phyloP scores from a whole-genome alignment of 208 protist species.

The Crithidia acanthocephali region DNA sequence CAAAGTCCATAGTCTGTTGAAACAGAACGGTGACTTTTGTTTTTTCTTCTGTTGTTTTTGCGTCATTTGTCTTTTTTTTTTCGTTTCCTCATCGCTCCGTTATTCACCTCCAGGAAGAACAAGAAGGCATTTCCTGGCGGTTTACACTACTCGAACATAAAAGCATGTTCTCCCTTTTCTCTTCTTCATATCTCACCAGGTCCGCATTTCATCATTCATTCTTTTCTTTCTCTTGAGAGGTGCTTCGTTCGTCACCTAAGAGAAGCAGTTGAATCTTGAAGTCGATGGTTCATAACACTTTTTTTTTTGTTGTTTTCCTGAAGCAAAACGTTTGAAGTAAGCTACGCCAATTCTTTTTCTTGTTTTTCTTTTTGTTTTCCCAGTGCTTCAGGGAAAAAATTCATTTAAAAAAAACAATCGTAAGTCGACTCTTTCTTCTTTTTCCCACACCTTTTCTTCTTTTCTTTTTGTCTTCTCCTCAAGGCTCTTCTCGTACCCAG shows the following conservation, averaged over 20 bases:
- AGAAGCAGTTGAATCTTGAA: no score
- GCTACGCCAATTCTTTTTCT: not conserved
- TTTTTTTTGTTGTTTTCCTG: not conserved
- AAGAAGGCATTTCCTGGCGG: not conserved
- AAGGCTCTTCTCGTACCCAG: slow-evolving; percentile 19
- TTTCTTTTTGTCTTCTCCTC: not conserved
- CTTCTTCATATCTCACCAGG: not conserved
- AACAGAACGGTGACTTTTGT: not conserved
- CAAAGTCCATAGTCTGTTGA: not conserved
- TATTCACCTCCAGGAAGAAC: not conserved
- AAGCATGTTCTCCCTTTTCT: slow-evolving; percentile 9
- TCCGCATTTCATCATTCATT: not conserved
- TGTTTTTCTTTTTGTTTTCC: not conserved
- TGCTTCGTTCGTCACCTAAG: not conserved
- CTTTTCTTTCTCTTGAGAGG: not conserved
- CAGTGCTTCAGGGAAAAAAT: slow-evolving; percentile 6
- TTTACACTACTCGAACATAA: not conserved
- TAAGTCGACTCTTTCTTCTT: not conserved
- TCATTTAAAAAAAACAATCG: not conserved
- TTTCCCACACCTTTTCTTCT: not conserved
- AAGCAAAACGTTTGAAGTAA: not conserved
- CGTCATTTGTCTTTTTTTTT: not conserved
- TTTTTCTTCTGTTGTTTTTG: not conserved
- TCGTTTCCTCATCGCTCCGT: slow-evolving; percentile 5
- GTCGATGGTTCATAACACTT: not conserved